These are phyloP conservation scores for Cutaneotrichosporon mucoides DNA, from an alignment of 1,284 basidiomycete species.

Conservation along the genomic window DNA sequence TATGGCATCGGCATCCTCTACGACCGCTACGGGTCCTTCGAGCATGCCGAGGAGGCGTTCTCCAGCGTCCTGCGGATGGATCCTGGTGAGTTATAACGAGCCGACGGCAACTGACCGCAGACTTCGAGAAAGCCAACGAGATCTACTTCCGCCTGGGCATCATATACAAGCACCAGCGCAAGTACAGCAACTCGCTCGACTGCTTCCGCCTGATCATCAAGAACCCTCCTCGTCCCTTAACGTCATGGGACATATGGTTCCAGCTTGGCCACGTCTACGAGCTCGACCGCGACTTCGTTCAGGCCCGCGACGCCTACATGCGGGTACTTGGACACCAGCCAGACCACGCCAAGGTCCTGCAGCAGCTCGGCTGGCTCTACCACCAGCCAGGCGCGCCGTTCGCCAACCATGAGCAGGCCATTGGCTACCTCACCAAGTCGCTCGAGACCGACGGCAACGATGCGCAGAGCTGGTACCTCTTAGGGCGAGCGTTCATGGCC, in stretches of 20 bases:
- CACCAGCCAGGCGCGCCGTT: constrained; percentile 91
- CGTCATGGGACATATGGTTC: constrained; percentile 98
- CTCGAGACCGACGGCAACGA: constrained; percentile 93
- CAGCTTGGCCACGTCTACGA: constrained; percentile 99
- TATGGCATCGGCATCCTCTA: constrained; percentile 99
- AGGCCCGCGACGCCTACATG: constrained; percentile 93
- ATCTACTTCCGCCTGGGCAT: constrained; percentile 97
- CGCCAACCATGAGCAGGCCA: constrained; percentile 91
- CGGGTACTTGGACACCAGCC: constrained; percentile 90
- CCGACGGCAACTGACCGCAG: constrained; percentile 46
- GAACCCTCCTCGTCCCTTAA: constrained; percentile 90
- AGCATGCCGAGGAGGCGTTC: constrained; percentile 98
- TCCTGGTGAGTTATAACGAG: constrained; percentile 59
- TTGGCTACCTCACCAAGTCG: constrained; percentile 88
- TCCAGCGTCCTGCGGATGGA: constrained; percentile 95
- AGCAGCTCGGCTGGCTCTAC: constrained; percentile 97
- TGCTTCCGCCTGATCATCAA: constrained; percentile 96
- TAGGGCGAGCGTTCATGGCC: constrained; percentile 97
- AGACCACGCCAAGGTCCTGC: constrained; percentile 91
- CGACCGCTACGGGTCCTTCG: constrained; percentile 94
- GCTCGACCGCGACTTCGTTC: constrained; percentile 47
- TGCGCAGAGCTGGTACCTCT: constrained; percentile 96
- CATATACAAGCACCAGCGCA: constrained; percentile 98
- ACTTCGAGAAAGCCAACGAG: constrained; percentile 98
- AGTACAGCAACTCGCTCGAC: constrained; percentile 75